These are phyloP conservation scores for Geosmithia putterillii DNA, from an alignment of 2,329 filamentous ascomycete species.

Conservation along the genomic window DNA sequence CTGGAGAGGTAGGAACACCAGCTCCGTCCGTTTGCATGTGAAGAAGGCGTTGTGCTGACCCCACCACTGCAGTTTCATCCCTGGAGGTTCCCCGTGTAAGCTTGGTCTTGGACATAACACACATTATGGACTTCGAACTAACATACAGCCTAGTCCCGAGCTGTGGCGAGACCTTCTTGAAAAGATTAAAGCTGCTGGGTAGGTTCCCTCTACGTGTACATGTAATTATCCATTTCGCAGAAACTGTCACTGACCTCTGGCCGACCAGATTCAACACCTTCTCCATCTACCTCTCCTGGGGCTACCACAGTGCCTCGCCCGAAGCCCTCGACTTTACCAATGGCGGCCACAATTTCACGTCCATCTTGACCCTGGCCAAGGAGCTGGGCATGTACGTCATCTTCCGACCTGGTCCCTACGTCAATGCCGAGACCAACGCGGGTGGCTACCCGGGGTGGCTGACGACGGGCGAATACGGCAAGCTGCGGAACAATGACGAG, in stretches of 20 bases:
- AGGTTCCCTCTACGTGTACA: constrained; percentile 1
- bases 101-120: too few species aligned
- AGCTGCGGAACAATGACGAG: constrained; percentile 36
- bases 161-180: constrained; percentile 28
- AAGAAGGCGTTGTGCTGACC: constrained; percentile 2
- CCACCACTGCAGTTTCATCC: constrained; percentile 24
- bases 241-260: neutral
- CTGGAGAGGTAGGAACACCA: constrained; percentile 19
- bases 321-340: constrained; percentile 14
- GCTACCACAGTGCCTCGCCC: constrained; percentile 22
- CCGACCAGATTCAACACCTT: constrained; percentile 24
- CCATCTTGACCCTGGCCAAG: constrained; percentile 32
- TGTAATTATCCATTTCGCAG: neutral
- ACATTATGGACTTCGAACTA: neutral
- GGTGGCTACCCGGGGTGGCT: constrained; percentile 52
- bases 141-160: constrained; percentile 6
- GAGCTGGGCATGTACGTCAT: constrained; percentile 32
- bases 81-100: constrained; percentile 25
- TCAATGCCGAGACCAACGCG: constrained; percentile 51
- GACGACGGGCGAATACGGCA: constrained; percentile 46
- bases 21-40: neutral
- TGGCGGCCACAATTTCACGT: constrained; percentile 29
- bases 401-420: constrained; percentile 44
- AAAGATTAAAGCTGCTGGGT: constrained; percentile 28
- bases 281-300: constrained; percentile 29